These are phyloP conservation scores for Coniochaeta pulveracea DNA, from an alignment of 2,329 filamentous ascomycete genomes.

Conservation along the genomic window DNA sequence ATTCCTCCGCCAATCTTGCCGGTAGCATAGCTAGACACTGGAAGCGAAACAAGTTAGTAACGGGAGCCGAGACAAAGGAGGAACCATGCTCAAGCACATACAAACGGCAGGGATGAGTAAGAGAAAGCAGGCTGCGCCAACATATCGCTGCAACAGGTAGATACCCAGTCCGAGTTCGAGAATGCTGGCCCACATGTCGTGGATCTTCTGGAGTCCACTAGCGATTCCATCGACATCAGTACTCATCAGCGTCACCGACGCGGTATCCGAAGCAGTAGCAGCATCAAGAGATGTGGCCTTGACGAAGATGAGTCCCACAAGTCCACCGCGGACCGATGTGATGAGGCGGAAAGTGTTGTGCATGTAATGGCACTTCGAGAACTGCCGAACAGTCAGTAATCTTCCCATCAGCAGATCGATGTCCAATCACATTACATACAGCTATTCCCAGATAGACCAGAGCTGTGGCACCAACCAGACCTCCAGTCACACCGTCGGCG, in stretches of 20 bases:
- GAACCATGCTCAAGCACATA: constrained; percentile 6
- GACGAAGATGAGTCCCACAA: constrained; percentile 15
- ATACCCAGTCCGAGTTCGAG: constrained; percentile 16
- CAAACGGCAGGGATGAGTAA: constrained; percentile 13
- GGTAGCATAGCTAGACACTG: constrained; percentile 10
- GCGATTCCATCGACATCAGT: constrained; percentile 20
- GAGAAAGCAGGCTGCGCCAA: constrained; percentile 15
- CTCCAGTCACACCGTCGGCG: not conserved
- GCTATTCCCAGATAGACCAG: constrained; percentile 1
- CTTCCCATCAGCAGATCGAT: too few species aligned
- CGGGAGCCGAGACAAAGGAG: not conserved
- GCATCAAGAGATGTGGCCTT: constrained; percentile 16
- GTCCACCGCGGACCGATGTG: not conserved
- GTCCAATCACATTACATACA: not conserved
- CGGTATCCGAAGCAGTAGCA: constrained; percentile 6
- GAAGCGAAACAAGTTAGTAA: not conserved
- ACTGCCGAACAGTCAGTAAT: too few species aligned
- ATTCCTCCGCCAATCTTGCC: constrained; percentile 9
- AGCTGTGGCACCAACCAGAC: not conserved
- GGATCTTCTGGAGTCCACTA: constrained; percentile 11
- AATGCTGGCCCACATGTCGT: constrained; percentile 18
- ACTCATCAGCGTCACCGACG: constrained; percentile 20
- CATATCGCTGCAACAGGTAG: constrained; percentile 17
- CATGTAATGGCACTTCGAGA: too few species aligned
- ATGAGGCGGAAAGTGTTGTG: too few species aligned